Percentiles rank a stretch among this genome's conserved stretches.
phyloP scores from a whole-genome alignment of 208 protist species.

The Acanthamoeba castellanii region DNA sequence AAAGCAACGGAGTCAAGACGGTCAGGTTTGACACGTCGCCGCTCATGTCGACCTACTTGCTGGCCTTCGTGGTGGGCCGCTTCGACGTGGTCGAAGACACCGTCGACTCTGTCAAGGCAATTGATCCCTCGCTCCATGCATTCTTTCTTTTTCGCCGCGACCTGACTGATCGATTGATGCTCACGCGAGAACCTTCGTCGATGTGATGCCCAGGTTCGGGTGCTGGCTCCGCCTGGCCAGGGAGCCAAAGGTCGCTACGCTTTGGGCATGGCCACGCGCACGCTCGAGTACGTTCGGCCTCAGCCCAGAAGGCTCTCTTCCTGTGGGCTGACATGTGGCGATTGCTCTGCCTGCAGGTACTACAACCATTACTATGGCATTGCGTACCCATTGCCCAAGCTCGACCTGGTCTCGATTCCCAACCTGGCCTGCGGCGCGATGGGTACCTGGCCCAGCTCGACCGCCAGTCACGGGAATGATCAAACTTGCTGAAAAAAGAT shows the following conservation, averaged over 20 bases:
- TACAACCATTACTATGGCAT: conserved; percentile 77
- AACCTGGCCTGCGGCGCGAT: conserved; percentile 94
- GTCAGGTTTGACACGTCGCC: conserved; percentile 80
- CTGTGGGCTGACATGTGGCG: not conserved
- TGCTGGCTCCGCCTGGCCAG: not conserved
- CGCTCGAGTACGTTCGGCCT: not conserved
- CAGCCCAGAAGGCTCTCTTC: not conserved
- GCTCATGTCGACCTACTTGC: conserved; percentile 93
- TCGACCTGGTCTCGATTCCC: conserved; percentile 96
- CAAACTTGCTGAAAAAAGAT: not conserved
- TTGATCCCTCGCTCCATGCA: not conserved
- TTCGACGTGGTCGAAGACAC: conserved; percentile 92
- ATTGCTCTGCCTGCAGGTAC: not conserved
- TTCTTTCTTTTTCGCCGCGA: too few relatives aligned
- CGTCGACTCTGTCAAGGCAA: not conserved
- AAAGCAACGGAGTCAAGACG: not conserved
- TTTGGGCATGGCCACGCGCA: not conserved
- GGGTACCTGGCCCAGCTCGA: conserved; percentile 89
- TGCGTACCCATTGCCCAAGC: conserved; percentile 93
- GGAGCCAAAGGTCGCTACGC: not conserved
- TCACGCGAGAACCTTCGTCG: not conserved
- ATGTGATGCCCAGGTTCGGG: conserved; percentile 3
- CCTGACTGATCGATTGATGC: too few relatives aligned
- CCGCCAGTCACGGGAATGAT: not conserved
- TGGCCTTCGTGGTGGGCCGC: conserved; percentile 94